Evolutionary conservation across 2,329 filamentous ascomycete species (phyloP).

Genomic region (Pezicula neosporulosa): DNA sequence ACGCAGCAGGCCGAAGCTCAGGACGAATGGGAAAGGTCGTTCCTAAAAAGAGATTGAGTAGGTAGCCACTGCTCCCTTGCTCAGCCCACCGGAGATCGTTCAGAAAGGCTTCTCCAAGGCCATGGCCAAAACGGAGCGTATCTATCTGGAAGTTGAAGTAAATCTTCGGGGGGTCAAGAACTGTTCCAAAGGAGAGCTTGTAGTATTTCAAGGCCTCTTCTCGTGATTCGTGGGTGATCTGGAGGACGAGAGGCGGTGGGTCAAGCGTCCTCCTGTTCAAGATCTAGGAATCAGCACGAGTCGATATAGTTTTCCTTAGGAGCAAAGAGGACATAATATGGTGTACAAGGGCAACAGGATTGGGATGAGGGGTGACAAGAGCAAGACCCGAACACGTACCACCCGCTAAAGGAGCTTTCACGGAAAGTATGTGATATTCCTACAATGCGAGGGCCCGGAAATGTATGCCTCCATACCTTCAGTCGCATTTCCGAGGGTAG

Average conservation of each 20-base stretch:
- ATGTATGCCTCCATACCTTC: constrained; percentile 16
- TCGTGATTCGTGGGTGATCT: constrained; percentile 17
- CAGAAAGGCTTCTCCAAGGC: neutral
- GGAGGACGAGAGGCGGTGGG: constrained; percentile 11
- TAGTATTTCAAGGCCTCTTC: constrained; percentile 13
- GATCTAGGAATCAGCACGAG: no score
- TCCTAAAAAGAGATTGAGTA: constrained; percentile 14
- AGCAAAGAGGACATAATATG: no score
- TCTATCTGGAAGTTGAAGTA: constrained; percentile 18
- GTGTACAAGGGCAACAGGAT: no score
- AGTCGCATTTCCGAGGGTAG: constrained; percentile 21
- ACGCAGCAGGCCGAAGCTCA: neutral
- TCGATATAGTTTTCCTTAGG: no score
- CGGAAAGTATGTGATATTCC: neutral
- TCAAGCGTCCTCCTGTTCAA: constrained; percentile 3
- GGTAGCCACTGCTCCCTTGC: constrained; percentile 5
- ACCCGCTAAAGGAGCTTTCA: constrained; percentile 1
- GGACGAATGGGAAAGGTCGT: constrained; percentile 7
- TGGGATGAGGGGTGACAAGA: no score
- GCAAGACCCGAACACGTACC: neutral
- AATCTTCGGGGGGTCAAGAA: constrained; percentile 6
- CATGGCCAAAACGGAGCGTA: constrained; percentile 10
- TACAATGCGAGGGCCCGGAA: constrained; percentile 10
- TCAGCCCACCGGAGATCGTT: neutral
- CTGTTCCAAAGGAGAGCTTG: constrained; percentile 10